Evolutionary conservation across 345 rosid genomes (phyloP), one percentile per base, ranked within the genome.

Genomic region (Sonneratia caseolaris): DNA sequence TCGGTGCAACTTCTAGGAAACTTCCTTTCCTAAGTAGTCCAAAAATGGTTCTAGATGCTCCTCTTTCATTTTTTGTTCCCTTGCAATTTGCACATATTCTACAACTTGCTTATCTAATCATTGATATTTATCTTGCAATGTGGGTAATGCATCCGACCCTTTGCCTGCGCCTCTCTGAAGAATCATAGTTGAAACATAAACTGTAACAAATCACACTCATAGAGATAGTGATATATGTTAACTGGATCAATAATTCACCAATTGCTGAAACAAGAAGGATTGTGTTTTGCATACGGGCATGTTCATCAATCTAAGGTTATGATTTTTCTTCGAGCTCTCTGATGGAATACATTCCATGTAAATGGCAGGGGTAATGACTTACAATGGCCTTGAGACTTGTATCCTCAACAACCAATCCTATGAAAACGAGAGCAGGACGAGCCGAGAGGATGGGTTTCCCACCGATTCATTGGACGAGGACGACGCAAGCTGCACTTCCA

Each of bases 401-500:
- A 90, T 95, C 73, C 76, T 86, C 72, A 94, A 88, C 82, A 90
- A 82, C 79, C 92, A 91, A 53, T 88, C 97, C 36, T 90, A 82
- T 70, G 99, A 92, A 64, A 87, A 78, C 64, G 97, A 91, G 80
- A 90, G 97, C 77, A 74, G 93, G 76, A 87, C 90, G 67, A 91
- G 95, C 82, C 78, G 87, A 79, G 98, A 89, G 67, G 97, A 88
- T 73, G 94, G 91, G 56, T 84, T 92, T 73, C 74, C 81, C 9
- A 87, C 89, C 5, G 96, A 95, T 70, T 95, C 96, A 15, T 74
- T 90, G 68, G 96, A 90, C 55, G 96, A 91, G 68, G 96, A 86
- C 75, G 86, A 82, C 38, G 85, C 96, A 21, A 91, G 92, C 84
- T 90, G 96, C 79, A 92, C 96, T 59, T 94, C 99, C 35, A 92